phyloP scores from a whole-genome alignment of 2,329 filamentous ascomycete genomes.

The Seiridium unicorne region DNA sequence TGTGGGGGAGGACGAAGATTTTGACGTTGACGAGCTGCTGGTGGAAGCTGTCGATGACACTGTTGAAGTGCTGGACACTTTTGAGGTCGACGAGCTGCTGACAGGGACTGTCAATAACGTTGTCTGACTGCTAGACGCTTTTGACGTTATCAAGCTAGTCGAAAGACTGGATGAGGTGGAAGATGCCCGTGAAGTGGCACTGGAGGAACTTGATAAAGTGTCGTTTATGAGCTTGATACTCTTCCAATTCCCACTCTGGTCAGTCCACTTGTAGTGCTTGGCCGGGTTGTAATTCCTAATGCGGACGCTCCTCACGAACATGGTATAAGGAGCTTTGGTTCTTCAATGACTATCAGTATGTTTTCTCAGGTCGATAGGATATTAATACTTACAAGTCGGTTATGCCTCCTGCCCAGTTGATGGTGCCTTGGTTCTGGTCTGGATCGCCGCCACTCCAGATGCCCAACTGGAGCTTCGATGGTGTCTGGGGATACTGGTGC shows the following conservation, averaged over 20 bases:
- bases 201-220: background rate
- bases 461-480: slow-evolving; percentile 29
- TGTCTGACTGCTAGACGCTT: background rate
- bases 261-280: slow-evolving; percentile 26
- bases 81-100: background rate
- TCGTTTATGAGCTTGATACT: slow-evolving; percentile 9
- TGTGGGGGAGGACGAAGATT: no score
- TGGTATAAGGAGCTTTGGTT: slow-evolving; percentile 22
- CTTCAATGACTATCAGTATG: background rate
- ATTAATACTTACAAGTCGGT: slow-evolving; percentile 20
- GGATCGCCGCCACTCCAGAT: slow-evolving; percentile 29
- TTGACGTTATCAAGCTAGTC: background rate
- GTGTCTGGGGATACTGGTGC: slow-evolving; percentile 21
- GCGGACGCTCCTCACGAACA: slow-evolving; percentile 28
- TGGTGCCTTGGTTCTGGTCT: slow-evolving; percentile 24
- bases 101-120: no score
- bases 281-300: slow-evolving; percentile 32
- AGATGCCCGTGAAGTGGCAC: background rate
- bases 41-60: background rate
- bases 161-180: background rate
- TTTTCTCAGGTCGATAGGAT: background rate
- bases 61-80: background rate
- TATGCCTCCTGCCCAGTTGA: slow-evolving; percentile 29
- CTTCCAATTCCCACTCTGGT: slow-evolving; percentile 18
- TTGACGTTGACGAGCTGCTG: background rate